phyloP scores from a whole-genome alignment of 2,329 filamentous ascomycete species.

The Aspergillus sp. region DNA sequence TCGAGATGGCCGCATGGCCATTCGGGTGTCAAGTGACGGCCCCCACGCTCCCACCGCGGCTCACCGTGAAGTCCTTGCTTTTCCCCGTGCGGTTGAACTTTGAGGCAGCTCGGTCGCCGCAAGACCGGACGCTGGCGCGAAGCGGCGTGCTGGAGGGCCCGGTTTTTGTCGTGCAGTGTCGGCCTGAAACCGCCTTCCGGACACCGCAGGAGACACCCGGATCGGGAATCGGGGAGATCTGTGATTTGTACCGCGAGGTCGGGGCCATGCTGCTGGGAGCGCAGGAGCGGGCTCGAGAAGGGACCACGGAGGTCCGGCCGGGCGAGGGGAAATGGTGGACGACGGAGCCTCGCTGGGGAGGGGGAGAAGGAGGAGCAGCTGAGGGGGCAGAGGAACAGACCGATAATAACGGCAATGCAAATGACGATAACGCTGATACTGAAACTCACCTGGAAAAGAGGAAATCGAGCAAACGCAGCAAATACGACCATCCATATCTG shows the following conservation, averaged over 20 bases:
- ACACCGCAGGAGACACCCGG: slow-evolving; percentile 19
- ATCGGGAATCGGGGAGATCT: slow-evolving; percentile 30
- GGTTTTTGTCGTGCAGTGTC: slow-evolving; percentile 47
- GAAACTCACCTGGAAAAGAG: slow-evolving; percentile 20
- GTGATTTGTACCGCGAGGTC: slow-evolving; percentile 51
- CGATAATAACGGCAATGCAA: slow-evolving; percentile 10
- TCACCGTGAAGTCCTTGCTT: slow-evolving; percentile 44
- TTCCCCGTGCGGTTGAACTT: slow-evolving; percentile 51
- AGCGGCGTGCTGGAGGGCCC: slow-evolving; percentile 52
- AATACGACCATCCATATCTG: slow-evolving; percentile 26
- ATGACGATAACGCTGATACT: slow-evolving; percentile 18
- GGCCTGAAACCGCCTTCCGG: slow-evolving; percentile 49
- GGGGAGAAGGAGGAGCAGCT: slow-evolving; percentile 35
- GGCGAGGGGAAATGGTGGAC: slow-evolving; percentile 57
- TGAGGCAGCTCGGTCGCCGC: slow-evolving; percentile 46
- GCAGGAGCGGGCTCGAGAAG: slow-evolving; percentile 53
- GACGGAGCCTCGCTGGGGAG: slow-evolving; percentile 49
- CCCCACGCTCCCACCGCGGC: slow-evolving; percentile 40
- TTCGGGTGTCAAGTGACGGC: slow-evolving; percentile 48
- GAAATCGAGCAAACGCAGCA: slow-evolving; percentile 32
- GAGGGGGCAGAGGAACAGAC: slow-evolving; percentile 25
- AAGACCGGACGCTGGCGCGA: slow-evolving; percentile 45
- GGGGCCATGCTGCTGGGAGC: slow-evolving; percentile 51
- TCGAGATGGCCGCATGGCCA: slow-evolving; percentile 51
- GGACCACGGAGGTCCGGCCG: slow-evolving; percentile 40